These are phyloP conservation scores for Amborella trichopoda DNA, from an alignment of 164 flowering plant genomes.

Conservation along the genomic window DNA sequence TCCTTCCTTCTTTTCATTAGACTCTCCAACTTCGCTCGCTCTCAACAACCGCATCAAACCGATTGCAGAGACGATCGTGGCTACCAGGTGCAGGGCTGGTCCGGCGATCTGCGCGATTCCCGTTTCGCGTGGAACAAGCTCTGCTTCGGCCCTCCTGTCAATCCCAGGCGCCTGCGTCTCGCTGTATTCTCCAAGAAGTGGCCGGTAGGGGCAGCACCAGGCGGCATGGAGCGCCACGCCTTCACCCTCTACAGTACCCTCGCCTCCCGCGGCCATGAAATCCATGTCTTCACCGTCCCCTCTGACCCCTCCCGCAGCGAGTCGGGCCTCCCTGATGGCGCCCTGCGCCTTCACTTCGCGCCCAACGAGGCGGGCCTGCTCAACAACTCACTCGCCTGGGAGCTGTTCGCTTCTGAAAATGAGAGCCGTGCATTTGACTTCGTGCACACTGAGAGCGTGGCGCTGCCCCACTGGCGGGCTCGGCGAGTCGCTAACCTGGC, in stretches of 20 bases:
- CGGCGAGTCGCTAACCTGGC: constrained; percentile 51
- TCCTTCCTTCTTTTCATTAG: no score
- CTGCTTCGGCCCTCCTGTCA: constrained; percentile 23
- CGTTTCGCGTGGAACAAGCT: constrained; percentile 45
- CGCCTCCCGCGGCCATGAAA: constrained; percentile 36
- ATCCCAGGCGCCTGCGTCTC: constrained; percentile 21
- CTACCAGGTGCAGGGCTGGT: no score
- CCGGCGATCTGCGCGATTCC: constrained; percentile 36
- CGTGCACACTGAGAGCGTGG: constrained; percentile 85
- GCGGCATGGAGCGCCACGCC: constrained; percentile 69
- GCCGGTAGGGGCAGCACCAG: constrained; percentile 38
- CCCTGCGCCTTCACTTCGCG: constrained; percentile 43
- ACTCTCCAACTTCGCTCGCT: no score
- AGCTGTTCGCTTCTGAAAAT: constrained; percentile 39
- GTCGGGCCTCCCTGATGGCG: neutral
- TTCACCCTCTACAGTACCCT: constrained; percentile 28
- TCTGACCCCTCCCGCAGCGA: constrained; percentile 17
- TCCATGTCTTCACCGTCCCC: constrained; percentile 50
- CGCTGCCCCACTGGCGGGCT: constrained; percentile 71
- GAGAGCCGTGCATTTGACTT: constrained; percentile 47
- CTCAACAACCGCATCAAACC: no score
- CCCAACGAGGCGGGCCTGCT: constrained; percentile 54
- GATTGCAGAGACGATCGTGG: no score
- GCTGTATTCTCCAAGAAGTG: constrained; percentile 53
- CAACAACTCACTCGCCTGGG: constrained; percentile 68